Base-by-base conservation (phyloP, 2,329 filamentous ascomycete species). In the Clonostachys byssicola region DNA sequence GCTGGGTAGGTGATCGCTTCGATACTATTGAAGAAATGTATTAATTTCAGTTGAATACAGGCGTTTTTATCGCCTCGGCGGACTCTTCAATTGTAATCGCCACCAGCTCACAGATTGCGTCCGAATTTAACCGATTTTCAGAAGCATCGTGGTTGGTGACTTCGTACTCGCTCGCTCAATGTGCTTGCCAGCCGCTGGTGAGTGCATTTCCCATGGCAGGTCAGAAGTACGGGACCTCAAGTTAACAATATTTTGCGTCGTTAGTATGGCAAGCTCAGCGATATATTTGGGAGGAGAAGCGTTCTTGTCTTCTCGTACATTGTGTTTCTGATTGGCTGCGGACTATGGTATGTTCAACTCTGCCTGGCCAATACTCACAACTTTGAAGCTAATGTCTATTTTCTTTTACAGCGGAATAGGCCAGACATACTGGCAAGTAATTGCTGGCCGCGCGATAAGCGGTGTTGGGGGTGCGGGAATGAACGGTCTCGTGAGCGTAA, bases 61-160 rank as follows among this genome's bases (percentile, higher is more conserved):
- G 63, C 12, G 80, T 85, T 13, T 88, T 89, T 53, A 77, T 87
- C 12, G 77, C 78, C 7, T 83, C 84, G 47, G 77, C 79, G 14
- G 86, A 90, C 56, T 65, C 69, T 0, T 84, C 81, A 2, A 66
- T 89, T 0, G 74, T 89, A 0, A 66, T 89, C 34, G 85, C 86
- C 0, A 86, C 85, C 0, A 81, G 86, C 49, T 77, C 78, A 1
- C 70, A 69, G 5, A 82, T 85, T 45, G 76, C 80, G 0, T 85
- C 81, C 10, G 76, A 84, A 46, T 85, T 85, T 54, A 67, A 75
- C 46, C 70, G 72, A 34, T 57, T 85, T 5, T 72, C 71, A 14
- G 72, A 78, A 45, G 81, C 80, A 13, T 16, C 30, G 13, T 56
- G 51, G 57, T 39, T 60, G 9, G 53, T 58, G 34, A 56, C 56